Conservation (phyloP, 768 basidiomycete genomes). For the Kwoniella pini region DNA sequence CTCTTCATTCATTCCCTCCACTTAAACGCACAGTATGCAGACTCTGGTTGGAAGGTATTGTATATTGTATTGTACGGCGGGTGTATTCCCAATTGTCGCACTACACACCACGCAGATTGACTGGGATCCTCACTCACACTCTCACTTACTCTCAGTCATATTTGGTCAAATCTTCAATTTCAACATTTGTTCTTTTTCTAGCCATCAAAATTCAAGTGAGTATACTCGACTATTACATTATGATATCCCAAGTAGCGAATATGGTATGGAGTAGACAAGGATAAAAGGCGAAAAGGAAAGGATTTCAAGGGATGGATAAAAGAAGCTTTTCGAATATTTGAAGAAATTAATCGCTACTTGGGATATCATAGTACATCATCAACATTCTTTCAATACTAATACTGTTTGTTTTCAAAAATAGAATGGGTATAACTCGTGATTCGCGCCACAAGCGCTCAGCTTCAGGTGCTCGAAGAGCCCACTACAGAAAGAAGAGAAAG, state of each 20-base stretch:
- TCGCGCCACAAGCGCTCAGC: conserved; percentile 97
- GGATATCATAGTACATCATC: conserved; percentile 1
- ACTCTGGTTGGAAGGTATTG: too few species aligned
- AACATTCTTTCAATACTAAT: not conserved
- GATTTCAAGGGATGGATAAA: not conserved
- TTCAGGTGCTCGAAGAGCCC: conserved; percentile 61
- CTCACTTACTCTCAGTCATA: conserved; percentile 2
- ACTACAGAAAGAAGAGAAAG: conserved; percentile 97
- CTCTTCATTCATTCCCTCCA: not conserved
- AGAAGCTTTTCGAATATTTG: not conserved
- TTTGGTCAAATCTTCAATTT: conserved; percentile 5
- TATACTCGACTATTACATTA: conserved; percentile 11
- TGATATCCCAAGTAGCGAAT: conserved; percentile 2
- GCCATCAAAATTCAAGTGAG: conserved; percentile 28
- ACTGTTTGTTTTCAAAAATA: conserved; percentile 1
- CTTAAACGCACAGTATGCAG: not conserved
- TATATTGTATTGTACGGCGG: too few species aligned
- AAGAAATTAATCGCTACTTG: conserved; percentile 2
- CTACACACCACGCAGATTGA: not conserved
- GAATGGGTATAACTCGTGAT: conserved; percentile 87
- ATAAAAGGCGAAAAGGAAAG: not conserved
- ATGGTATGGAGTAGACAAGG: not conserved
- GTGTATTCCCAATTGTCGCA: too few species aligned
- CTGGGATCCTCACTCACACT: not conserved
- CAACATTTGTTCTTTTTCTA: conserved; percentile 4